phyloP scores from a whole-genome alignment of 331 rosid genomes.

The Acacia pycnantha region DNA sequence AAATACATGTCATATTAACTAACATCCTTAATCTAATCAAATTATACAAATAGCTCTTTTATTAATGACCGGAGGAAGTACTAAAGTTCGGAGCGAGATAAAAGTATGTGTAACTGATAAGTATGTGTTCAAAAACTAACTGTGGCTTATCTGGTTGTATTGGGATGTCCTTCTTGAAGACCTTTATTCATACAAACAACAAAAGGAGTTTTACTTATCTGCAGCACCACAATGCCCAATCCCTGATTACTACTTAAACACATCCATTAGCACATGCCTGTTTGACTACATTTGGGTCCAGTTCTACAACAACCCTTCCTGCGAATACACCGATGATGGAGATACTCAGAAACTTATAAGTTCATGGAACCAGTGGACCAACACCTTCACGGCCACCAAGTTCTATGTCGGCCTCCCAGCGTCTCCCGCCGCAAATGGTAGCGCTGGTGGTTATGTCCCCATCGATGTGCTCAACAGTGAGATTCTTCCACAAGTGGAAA shows the following conservation, averaged over 20 bases:
- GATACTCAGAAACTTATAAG: neutral
- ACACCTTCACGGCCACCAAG: neutral
- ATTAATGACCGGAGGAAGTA: no score
- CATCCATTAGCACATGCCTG: slow-evolving; percentile 37
- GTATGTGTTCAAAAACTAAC: no score
- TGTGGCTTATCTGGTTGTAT: no score
- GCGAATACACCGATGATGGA: slow-evolving; percentile 22
- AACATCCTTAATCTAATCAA: no score
- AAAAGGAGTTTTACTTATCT: slow-evolving; percentile 10
- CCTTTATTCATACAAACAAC: neutral
- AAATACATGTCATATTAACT: no score
- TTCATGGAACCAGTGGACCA: neutral
- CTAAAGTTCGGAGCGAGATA: no score
- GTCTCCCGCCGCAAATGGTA: neutral
- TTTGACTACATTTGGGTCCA: slow-evolving; percentile 52
- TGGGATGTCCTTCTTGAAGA: slow-evolving; percentile 32
- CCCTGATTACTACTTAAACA: slow-evolving; percentile 33
- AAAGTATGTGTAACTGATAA: no score
- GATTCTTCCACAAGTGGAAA: neutral
- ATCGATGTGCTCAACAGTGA: neutral
- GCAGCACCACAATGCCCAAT: slow-evolving; percentile 50
- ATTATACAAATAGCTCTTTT: no score
- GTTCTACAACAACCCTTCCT: slow-evolving; percentile 41
- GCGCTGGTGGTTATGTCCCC: neutral
- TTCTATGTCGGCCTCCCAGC: neutral